Conservation (phyloP, 2,329 filamentous ascomycete genomes). For the Fusarium abutilonis region DNA sequence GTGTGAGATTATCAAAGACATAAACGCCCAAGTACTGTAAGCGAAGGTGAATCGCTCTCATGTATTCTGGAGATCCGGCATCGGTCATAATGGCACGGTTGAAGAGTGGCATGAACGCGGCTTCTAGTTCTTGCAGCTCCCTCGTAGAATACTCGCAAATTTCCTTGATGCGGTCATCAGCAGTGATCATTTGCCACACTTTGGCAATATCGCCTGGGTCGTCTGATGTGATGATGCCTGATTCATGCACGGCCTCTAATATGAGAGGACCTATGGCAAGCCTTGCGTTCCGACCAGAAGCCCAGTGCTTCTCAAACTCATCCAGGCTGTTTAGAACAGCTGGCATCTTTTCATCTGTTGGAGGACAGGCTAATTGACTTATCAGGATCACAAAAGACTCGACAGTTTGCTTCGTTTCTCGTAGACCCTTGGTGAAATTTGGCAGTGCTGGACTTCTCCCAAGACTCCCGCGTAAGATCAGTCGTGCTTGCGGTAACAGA, state of each 20-base stretch:
- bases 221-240: slow-evolving; percentile 5
- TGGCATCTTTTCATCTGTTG: slow-evolving; percentile 4
- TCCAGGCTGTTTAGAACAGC: slow-evolving; percentile 24
- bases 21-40: slow-evolving; percentile 44
- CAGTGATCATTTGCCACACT: slow-evolving; percentile 14
- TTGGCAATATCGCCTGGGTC: slow-evolving; percentile 11
- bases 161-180: slow-evolving; percentile 20
- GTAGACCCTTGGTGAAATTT: slow-evolving; percentile 30
- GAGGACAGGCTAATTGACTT: slow-evolving; percentile 10
- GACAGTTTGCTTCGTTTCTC: slow-evolving; percentile 27
- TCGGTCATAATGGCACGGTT: slow-evolving; percentile 44
- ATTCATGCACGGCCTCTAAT: slow-evolving; percentile 13
- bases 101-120: slow-evolving; percentile 50
- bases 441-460: slow-evolving; percentile 23
- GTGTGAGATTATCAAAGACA: slow-evolving; percentile 44
- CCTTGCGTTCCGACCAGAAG: slow-evolving; percentile 8
- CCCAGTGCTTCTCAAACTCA: slow-evolving; percentile 38
- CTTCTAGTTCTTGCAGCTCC: slow-evolving; percentile 37
- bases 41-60: slow-evolving; percentile 49
- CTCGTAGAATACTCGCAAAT: slow-evolving; percentile 19
- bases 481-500: slow-evolving; percentile 21
- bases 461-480: slow-evolving; percentile 26
- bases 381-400: slow-evolving; percentile 34
- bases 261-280: slow-evolving; percentile 20
- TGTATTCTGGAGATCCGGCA: slow-evolving; percentile 42